Percentiles rank a stretch among this genome's conserved stretches.
phyloP scores from a whole-genome alignment of 208 protist species.

The Crithidia brevicula region DNA sequence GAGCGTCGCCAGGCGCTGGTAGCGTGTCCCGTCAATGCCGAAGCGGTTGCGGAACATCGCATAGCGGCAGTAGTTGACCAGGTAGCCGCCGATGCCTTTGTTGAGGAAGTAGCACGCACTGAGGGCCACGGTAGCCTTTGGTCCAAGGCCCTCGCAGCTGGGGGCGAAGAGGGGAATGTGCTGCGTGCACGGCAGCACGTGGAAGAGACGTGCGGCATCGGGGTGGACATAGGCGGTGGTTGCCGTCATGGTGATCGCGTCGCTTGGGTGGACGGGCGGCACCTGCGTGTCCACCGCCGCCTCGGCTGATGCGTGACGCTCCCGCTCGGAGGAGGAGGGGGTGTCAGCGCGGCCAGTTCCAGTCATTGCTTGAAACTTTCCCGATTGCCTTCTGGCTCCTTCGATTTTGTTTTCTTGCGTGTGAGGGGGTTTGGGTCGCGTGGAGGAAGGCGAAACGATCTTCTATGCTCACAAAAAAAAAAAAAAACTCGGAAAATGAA shows the following conservation, averaged over 20 bases:
- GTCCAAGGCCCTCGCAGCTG: constrained; percentile 44
- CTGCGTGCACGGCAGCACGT: constrained; percentile 15
- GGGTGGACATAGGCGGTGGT: constrained; percentile 37
- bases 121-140: constrained; percentile 35
- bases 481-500: background rate
- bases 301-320: too few species aligned
- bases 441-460: too few species aligned
- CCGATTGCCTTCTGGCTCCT: too few species aligned
- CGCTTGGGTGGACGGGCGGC: too few species aligned
- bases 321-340: too few species aligned
- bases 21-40: constrained; percentile 41
- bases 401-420: too few species aligned
- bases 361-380: too few species aligned
- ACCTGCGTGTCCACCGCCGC: too few species aligned
- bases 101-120: constrained; percentile 49
- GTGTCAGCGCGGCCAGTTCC: too few species aligned
- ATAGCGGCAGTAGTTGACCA: constrained; percentile 34
- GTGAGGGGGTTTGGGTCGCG: too few species aligned
- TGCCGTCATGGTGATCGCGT: too few species aligned
- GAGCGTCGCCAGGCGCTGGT: constrained; percentile 59
- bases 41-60: constrained; percentile 61
- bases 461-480: background rate
- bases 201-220: constrained; percentile 24
- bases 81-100: constrained; percentile 48
- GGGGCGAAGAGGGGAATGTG: constrained; percentile 54